phyloP scores from a whole-genome alignment of 345 rosid genomes.

The Eutrema yunnanense region DNA sequence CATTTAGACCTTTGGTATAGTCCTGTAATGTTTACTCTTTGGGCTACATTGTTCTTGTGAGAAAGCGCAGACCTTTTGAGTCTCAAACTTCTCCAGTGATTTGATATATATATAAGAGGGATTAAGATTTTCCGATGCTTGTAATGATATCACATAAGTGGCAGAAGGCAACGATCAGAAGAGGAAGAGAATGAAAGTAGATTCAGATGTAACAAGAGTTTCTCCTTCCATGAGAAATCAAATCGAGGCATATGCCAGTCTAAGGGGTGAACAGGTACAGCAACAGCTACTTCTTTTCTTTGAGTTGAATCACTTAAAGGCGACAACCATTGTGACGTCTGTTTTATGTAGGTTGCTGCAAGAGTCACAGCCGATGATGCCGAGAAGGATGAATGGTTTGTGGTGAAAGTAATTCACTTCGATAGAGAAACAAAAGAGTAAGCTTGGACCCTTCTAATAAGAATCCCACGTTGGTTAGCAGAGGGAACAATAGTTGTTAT shows the following conservation, averaged over 20 bases:
- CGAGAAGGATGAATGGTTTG: conserved; percentile 90
- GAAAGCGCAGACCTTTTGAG: not conserved
- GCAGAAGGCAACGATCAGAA: conserved; percentile 85
- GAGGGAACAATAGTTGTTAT: not conserved
- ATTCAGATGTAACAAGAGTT: conserved; percentile 64
- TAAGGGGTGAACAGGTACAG: conserved; percentile 87
- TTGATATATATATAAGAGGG: not conserved
- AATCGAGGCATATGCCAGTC: conserved; percentile 59
- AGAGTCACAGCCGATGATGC: conserved; percentile 72
- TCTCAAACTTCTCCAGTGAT: not conserved
- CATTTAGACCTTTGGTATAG: not conserved
- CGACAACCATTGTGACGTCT: not conserved
- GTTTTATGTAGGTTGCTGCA: conserved; percentile 73
- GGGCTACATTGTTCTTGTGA: not conserved
- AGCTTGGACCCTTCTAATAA: conserved; percentile 23
- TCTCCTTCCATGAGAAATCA: conserved; percentile 63
- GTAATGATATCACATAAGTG: conserved; percentile 36
- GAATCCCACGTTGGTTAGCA: not conserved
- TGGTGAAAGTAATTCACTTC: conserved; percentile 86
- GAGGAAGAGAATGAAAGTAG: conserved; percentile 75
- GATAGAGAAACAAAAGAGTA: conserved; percentile 92
- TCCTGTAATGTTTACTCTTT: not conserved
- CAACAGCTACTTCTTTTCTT: not conserved
- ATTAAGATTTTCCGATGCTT: conserved; percentile 28
- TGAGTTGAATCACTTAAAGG: not conserved